Conservation (phyloP, 495 filamentous ascomycete genomes). For the Hypoxylon trugodes region DNA sequence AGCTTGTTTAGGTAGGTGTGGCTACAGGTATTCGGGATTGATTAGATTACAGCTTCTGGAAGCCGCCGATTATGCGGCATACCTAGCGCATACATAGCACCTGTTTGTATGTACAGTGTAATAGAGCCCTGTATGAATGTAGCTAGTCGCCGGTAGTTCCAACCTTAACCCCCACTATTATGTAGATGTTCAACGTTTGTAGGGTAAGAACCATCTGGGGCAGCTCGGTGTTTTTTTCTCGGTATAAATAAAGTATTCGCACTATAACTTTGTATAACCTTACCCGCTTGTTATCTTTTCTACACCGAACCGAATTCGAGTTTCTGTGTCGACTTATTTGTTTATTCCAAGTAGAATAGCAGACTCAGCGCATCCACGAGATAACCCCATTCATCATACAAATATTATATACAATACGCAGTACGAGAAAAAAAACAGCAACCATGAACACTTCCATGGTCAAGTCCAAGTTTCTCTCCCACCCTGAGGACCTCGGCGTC, state of each 20-base stretch:
- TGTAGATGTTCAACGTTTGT: no score
- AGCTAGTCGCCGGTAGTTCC: constrained; percentile 31
- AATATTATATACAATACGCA: neutral
- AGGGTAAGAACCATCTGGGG: no score
- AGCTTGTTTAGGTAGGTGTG: constrained; percentile 24
- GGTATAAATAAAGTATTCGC: no score
- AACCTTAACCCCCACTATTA: constrained; percentile 25
- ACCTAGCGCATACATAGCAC: neutral
- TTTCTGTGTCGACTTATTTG: no score
- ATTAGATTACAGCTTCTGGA: constrained; percentile 20
- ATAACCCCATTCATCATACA: neutral
- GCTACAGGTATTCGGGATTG: constrained; percentile 8
- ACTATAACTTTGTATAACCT: no score
- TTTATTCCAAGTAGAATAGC: neutral
- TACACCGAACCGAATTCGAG: no score
- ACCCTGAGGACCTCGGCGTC: constrained; percentile 81
- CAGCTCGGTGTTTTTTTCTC: no score
- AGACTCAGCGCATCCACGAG: no score
- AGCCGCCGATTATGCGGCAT: constrained; percentile 7
- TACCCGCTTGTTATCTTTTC: no score
- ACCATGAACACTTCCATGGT: constrained; percentile 72
- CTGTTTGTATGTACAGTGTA: neutral
- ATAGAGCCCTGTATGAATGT: neutral
- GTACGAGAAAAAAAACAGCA: neutral
- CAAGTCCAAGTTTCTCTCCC: constrained; percentile 80